These are phyloP conservation scores for Phytophthora fragariaefolia DNA, from an alignment of 352 stramenopile species.

Conservation along the genomic window DNA sequence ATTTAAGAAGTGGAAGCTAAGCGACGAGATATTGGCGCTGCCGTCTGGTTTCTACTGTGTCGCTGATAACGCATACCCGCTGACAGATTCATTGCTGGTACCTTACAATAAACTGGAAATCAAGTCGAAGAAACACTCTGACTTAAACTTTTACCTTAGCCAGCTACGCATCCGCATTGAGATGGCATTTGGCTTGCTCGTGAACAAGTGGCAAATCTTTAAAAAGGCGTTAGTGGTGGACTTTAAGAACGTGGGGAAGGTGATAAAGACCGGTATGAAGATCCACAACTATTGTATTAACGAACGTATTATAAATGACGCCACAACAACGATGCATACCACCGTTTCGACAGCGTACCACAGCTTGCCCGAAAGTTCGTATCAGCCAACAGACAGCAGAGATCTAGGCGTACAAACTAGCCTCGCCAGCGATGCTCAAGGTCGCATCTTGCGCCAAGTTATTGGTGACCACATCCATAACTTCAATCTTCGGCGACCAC, in stretches of 20 bases:
- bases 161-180: slow-evolving; percentile 53
- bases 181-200: slow-evolving; percentile 43
- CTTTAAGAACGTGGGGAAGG: slow-evolving; percentile 6
- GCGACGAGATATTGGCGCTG: slow-evolving; percentile 10
- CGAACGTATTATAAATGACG: no score
- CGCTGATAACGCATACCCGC: slow-evolving; percentile 11
- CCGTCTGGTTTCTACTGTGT: slow-evolving; percentile 9
- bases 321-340: no score
- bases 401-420: no score
- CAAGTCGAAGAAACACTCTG: slow-evolving; percentile 5
- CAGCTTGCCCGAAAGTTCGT: no score
- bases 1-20: slow-evolving; percentile 20
- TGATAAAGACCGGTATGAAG: slow-evolving; percentile 23
- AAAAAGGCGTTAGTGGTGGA: neutral
- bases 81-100: slow-evolving; percentile 13
- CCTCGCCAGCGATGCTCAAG: no score
- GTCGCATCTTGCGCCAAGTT: no score
- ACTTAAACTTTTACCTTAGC: slow-evolving; percentile 49
- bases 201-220: slow-evolving; percentile 43
- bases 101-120: slow-evolving; percentile 13
- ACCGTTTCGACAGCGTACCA: no score
- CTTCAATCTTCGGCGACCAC: no score
- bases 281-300: slow-evolving; percentile 17
- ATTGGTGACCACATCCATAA: no score
- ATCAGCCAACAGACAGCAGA: no score